Base-by-base conservation (phyloP, 495 filamentous ascomycete genomes). In the Staphylotrichum longicolle region DNA sequence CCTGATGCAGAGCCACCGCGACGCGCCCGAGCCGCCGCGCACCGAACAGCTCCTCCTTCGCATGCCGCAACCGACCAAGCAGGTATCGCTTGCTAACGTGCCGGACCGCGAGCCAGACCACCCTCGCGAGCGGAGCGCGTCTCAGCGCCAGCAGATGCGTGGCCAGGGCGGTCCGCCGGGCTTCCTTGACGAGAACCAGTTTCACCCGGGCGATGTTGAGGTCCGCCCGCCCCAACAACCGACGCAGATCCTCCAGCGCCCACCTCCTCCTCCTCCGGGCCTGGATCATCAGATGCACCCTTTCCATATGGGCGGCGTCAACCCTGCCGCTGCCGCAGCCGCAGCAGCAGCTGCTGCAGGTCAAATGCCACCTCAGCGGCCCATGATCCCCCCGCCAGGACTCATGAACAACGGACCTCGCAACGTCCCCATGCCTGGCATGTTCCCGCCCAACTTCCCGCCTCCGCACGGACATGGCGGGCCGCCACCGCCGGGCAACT, bases 191-290 rank as follows among this genome's bases (percentile, higher is more conserved):
- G 79, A 66, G 15, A 62, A 75, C 15, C 70, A 74, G 50, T 75
- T 77, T 60, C 78, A 75, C 51, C 75, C 72, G 3, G 64, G 68
- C 1, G 77, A 80, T 40, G 64, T 73, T 27, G 75, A 78, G 35
- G 52, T 39, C 61, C 79, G 76, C 27, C 46, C 63, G 44, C 62
- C 60, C 45, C 70, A 65, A 33, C 72, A 73, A 45, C 76, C 74
- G 30, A 85, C 81, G 5, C 80, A 83, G 60, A 85, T 85, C 46
- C 71, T 85, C 20, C 81, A 83, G 64, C 80, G 82, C 11, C 77
- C 76, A 10, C 80, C 80, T 49, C 80, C 80, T 46, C 80, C 80
- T 46, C 80, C 76, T 12, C 79, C 79, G 8, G 81, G 78, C 10
- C 67, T 81, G 30, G 78, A 85, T 32, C 74, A 75, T 51, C 79